phyloP scores from a whole-genome alignment of 202 grass and related monocot genomes.

The Panicum hallii region DNA sequence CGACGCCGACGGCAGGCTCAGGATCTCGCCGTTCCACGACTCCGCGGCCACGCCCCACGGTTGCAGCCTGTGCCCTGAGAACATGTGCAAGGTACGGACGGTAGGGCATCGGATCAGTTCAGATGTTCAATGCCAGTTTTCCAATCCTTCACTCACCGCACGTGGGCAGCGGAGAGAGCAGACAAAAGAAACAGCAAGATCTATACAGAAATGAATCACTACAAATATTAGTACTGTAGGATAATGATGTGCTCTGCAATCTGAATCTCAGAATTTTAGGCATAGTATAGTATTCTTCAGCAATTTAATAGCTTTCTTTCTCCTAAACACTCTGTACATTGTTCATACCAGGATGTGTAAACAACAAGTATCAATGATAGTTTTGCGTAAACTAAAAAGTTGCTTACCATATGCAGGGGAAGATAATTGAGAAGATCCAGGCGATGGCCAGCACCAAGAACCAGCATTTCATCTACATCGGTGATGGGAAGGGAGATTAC shows the following conservation, averaged over 20 bases:
- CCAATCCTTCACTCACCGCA: constrained; percentile 22
- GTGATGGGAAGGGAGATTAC: constrained; percentile 82
- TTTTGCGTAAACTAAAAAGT: constrained; percentile 34
- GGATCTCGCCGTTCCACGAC: constrained; percentile 74
- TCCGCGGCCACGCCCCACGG: constrained; percentile 48
- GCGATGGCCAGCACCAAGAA: constrained; percentile 17
- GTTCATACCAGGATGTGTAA: neutral
- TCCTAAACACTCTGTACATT: constrained; percentile 13
- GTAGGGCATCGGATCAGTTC: constrained; percentile 36
- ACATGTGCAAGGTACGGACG: constrained; percentile 89
- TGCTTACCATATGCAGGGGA: constrained; percentile 58
- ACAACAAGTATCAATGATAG: neutral
- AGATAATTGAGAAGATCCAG: constrained; percentile 74
- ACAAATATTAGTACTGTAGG: neutral
- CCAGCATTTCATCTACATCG: constrained; percentile 71
- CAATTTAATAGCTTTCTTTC: constrained; percentile 4
- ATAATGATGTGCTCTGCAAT: constrained; percentile 16
- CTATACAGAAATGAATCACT: constrained; percentile 15
- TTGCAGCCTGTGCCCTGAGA: constrained; percentile 77
- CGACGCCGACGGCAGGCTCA: constrained; percentile 66
- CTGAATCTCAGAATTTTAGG: constrained; percentile 26
- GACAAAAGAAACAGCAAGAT: constrained; percentile 16
- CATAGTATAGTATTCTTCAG: neutral
- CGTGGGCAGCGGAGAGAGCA: constrained; percentile 6
- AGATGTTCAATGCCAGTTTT: constrained; percentile 5